Conservation (phyloP, 1,139 yeast species). For the Candida glucosophila region DNA sequence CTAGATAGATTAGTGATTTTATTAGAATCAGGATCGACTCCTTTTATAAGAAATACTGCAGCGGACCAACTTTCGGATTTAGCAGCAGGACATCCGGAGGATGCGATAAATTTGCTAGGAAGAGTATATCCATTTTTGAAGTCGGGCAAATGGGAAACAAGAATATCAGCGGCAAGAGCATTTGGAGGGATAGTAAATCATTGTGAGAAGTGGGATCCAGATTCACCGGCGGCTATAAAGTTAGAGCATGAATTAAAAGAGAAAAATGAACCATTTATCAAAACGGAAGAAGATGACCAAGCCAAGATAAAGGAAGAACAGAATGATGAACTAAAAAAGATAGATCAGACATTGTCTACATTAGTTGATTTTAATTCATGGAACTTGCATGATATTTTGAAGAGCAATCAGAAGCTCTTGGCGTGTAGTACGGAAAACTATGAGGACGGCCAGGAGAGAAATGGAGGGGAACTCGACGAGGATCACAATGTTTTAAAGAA, state of each 20-base stretch:
- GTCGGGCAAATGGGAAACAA: constrained; percentile 88
- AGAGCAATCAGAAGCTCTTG: constrained; percentile 61
- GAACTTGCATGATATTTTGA: constrained; percentile 55
- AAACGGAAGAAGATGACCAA: constrained; percentile 16
- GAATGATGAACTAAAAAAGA: constrained; percentile 37
- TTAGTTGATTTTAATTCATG: constrained; percentile 55
- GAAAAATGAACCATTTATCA: constrained; percentile 9
- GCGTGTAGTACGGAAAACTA: constrained; percentile 56
- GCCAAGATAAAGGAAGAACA: constrained; percentile 31
- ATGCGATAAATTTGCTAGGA: constrained; percentile 70
- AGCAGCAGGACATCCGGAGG: constrained; percentile 93
- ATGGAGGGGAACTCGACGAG: constrained; percentile 9
- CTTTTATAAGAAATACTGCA: constrained; percentile 89
- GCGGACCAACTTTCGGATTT: constrained; percentile 95
- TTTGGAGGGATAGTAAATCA: constrained; percentile 87
- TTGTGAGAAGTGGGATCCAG: constrained; percentile 82
- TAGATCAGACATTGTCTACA: constrained; percentile 38
- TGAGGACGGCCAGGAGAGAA: constrained; percentile 22
- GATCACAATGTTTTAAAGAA: constrained; percentile 21
- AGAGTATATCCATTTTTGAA: constrained; percentile 85
- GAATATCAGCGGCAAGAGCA: constrained; percentile 92
- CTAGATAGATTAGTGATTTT: constrained; percentile 70
- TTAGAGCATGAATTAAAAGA: constrained; percentile 13
- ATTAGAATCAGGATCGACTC: constrained; percentile 92
- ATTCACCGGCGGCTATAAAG: constrained; percentile 24